phyloP scores from a whole-genome alignment of 305 asterid genomes.

The Fraxinus xanthoxyloides region DNA sequence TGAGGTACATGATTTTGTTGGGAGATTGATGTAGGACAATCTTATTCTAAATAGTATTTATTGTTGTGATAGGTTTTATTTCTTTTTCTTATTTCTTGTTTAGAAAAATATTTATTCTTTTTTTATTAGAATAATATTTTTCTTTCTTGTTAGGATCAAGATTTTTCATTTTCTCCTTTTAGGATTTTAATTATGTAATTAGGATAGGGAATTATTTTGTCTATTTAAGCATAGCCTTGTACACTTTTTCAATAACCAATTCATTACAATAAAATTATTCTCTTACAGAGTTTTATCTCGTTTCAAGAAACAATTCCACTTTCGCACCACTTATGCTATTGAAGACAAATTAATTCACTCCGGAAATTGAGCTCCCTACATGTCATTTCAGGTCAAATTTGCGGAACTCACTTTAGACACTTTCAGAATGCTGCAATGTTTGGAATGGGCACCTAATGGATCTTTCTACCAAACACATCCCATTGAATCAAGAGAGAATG shows the following conservation, averaged over 20 bases:
- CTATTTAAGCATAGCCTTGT: background rate
- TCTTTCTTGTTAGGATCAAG: background rate
- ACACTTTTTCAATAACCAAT: background rate
- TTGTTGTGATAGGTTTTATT: background rate
- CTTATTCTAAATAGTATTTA: background rate
- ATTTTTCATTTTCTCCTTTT: background rate
- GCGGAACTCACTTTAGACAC: slow-evolving; percentile 95
- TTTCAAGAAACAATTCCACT: background rate
- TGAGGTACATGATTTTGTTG: slow-evolving; percentile 51
- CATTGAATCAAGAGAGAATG: slow-evolving; percentile 62
- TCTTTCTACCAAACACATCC: slow-evolving; percentile 66
- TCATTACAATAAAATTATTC: background rate
- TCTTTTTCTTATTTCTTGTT: background rate
- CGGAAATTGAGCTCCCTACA: background rate
- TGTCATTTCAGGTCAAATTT: slow-evolving; percentile 73
- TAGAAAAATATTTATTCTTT: background rate
- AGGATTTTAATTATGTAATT: background rate
- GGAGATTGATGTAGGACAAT: background rate
- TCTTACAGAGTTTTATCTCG: background rate
- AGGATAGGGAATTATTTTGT: background rate
- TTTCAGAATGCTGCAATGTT: slow-evolving; percentile 90
- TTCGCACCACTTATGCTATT: background rate
- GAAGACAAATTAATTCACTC: slow-evolving; percentile 13
- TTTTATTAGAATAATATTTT: background rate
- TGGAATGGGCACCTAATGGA: slow-evolving; percentile 98